Evolutionary conservation across 306 rosid species (phyloP).

Genomic region (Dryas octopetala): DNA sequence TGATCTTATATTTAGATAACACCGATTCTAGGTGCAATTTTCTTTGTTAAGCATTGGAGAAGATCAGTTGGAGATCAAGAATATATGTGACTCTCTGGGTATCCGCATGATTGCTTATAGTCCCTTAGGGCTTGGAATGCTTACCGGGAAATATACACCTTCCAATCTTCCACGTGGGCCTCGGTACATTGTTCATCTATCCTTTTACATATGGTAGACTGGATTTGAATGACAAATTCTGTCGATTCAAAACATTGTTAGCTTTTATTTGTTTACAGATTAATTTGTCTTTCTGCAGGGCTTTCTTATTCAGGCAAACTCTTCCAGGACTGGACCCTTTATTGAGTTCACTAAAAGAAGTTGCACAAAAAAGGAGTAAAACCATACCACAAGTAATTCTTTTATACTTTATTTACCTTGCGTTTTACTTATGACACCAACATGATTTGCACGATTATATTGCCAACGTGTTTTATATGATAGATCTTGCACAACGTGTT

Average conservation of each 20-base stretch:
- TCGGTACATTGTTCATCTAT: slow-evolving; percentile 44
- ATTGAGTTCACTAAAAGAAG: slow-evolving; percentile 54
- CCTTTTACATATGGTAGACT: neutral
- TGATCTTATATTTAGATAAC: slow-evolving; percentile 11
- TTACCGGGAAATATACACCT: slow-evolving; percentile 86
- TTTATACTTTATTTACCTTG: neutral
- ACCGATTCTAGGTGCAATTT: slow-evolving; percentile 72
- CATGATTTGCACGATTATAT: neutral
- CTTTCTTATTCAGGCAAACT: slow-evolving; percentile 70
- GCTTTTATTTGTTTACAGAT: slow-evolving; percentile 1
- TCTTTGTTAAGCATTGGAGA: slow-evolving; percentile 84
- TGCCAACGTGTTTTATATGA: neutral
- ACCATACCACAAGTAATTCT: slow-evolving; percentile 67
- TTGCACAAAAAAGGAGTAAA: slow-evolving; percentile 69
- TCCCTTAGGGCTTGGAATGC: slow-evolving; percentile 99
- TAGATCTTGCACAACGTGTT: neutral
- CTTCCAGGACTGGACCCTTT: slow-evolving; percentile 88
- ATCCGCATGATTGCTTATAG: slow-evolving; percentile 87
- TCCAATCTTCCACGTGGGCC: slow-evolving; percentile 81
- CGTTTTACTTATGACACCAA: neutral
- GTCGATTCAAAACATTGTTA: neutral
- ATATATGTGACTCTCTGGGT: slow-evolving; percentile 77
- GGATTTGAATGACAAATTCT: neutral
- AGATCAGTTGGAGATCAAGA: slow-evolving; percentile 80
- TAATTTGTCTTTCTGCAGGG: slow-evolving; percentile 41